Base-by-base conservation (phyloP, 2,329 filamentous ascomycete genomes). In the Arachnomyces sp. region DNA sequence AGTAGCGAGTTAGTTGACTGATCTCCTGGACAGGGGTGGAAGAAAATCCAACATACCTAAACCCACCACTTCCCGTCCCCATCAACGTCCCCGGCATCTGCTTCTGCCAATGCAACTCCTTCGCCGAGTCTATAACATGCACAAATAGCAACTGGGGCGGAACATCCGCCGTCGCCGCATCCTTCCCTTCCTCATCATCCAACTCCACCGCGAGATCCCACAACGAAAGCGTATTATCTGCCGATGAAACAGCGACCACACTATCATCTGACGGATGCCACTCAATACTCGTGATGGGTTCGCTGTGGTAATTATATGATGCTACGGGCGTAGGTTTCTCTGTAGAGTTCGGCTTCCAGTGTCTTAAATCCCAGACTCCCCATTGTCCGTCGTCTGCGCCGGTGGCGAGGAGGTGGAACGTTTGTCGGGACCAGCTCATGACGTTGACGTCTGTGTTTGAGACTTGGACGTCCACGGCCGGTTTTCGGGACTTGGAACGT, bases 231-330 rank as follows among this genome's bases (percentile, higher is more conserved):
- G 90, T 96, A 66, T 89, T 90, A 63, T 98, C 92, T 33, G 82
- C 92, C 0, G 87, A 86, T 15, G 86, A 90, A 31, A 96, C 88
- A 2, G 87, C 84, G 12, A 98, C 79, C 55, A 96, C 93, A 60
- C 84, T 93, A 71, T 98, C 90, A 57, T 98, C 92, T 1, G 86
- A 90, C 2, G 92, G 90, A 64, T 96, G 90, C 90, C 92, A 98
- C 68, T 96, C 89, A 30, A 98, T 77, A 51, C 83, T 87, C 5
- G 92, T 98, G 54, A 98, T 87, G 53, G 94, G 92, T 64, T 95
- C 87, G 64, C 87, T 90, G 73, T 98, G 89, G 72, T 94, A 96
- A 56, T 80, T 75, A 67, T 96, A 98, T 53, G 82, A 84, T 3
- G 92, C 92, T n/a, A 96, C 84, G 1, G 92, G 84, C 35, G 81